Base-by-base conservation (phyloP, 345 rosid genomes). In the Hevea brasiliensis region DNA sequence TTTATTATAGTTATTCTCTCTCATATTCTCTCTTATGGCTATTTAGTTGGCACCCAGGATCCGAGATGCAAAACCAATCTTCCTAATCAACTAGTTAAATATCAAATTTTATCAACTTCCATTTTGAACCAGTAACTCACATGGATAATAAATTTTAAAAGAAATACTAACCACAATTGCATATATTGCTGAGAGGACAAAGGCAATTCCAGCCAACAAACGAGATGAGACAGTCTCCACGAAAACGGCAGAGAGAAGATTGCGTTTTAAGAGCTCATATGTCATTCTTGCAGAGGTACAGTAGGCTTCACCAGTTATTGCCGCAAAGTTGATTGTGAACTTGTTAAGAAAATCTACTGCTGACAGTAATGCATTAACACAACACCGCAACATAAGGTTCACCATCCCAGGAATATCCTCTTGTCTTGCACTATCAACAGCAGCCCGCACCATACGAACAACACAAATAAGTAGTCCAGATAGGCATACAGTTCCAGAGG, bases 241-340 rank as follows among this genome's bases (percentile, higher is more conserved):
- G 23, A 90, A 86, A 59, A 88, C 96, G 70, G 96, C 89, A 40
- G 98, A 94, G 67, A 94, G 94, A 6, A 94, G 94, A 71, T 94
- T 94, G 27, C 97, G 97, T 72, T 79, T 89, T 60, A 94, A 80
- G 48, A 94, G 97, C 78, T 92, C 97, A 51, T 92, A 94, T 23
- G 97, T 88, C 98, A 90, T 92, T 80, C 84, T 88, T 2, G 98
- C 95, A 50, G 94, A 94, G 27, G 87, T 75, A 86, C 97, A 92
- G 81, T 94, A 94, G 47, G 89, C 82, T 79, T 92, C 98, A 1
- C 98, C 98, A 0, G 98, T 90, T 70, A 94, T 92, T 42, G 98
- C 95, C 6, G 92, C 92, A 71, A 94, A 92, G 89, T 85, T 90
- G 78, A 92, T 85, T 1, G 98, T 92, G 92, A 94, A 94, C 85